Conservation (phyloP, 805 yeast genomes). For the Limtongia smithiae region DNA sequence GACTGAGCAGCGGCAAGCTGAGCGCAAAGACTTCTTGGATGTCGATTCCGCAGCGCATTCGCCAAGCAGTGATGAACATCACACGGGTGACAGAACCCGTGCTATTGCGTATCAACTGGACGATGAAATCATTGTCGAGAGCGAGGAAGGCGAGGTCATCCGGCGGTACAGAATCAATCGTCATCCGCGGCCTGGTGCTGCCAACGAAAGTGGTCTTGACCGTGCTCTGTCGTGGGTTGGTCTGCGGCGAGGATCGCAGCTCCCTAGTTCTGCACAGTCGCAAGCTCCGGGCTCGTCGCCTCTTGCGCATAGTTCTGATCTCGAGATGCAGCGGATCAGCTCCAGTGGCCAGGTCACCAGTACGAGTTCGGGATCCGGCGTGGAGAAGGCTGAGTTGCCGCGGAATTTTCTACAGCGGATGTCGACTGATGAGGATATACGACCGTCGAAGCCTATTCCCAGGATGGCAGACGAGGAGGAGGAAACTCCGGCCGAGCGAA, state of each 20-base stretch:
- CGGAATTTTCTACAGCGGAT: slow-evolving; percentile 24
- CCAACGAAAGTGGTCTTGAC: slow-evolving; percentile 28
- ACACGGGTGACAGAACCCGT: slow-evolving; percentile 31
- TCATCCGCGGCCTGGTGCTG: slow-evolving; percentile 37
- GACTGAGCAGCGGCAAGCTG: background rate
- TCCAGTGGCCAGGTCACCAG: background rate
- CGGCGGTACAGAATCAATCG: slow-evolving; percentile 74
- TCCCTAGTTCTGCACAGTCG: background rate
- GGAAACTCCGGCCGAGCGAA: slow-evolving; percentile 30
- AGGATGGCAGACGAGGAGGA: slow-evolving; percentile 25
- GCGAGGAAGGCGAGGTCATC: slow-evolving; percentile 86
- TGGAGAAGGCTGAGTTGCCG: slow-evolving; percentile 29
- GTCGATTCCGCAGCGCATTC: background rate
- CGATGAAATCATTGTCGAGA: slow-evolving; percentile 76
- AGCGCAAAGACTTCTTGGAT: too few species aligned
- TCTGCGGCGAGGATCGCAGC: slow-evolving; percentile 36
- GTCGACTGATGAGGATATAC: slow-evolving; percentile 32
- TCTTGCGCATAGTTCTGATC: slow-evolving; percentile 1
- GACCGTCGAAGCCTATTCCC: slow-evolving; percentile 13
- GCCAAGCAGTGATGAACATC: background rate
- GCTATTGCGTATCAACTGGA: slow-evolving; percentile 76
- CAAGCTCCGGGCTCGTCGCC: background rate
- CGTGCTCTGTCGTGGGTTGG: slow-evolving; percentile 58
- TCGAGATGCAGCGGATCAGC: slow-evolving; percentile 21
- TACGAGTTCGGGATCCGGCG: slow-evolving; percentile 4